Base-by-base conservation (phyloP, 1,139 yeast genomes). In the Kodamaea sp. region DNA sequence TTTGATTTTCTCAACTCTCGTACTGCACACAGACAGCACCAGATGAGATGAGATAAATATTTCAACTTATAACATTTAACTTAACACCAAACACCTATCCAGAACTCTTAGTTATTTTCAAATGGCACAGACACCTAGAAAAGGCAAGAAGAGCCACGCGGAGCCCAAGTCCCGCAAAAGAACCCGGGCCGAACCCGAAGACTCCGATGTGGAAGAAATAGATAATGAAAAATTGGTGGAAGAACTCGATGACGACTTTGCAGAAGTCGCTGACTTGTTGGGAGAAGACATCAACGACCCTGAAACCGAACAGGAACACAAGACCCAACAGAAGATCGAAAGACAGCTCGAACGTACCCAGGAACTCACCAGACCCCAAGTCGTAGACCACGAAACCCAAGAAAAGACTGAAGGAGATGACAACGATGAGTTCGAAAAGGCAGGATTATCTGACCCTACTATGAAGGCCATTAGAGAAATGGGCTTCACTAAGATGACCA, bases 401-500 rank as follows among this genome's bases (percentile, higher is more conserved):
- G 21, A 26, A 10, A 10, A 19, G 5, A 25, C 22, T 3, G 81
- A 76, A 27, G 59, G 53, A 18, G 45, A 42, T 15, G 59, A 52
- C 28, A 55, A 57, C 40, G 67, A 61, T 27, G 57, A 55, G 28
- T 76, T 90, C 41, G 76, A 76, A 26, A 58, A 67, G 27, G 70
- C 69, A 3, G 75, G 72, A n/a, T 73, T 90, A 27, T 86, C 96
- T 5, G 83, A 73, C 38, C 92, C 88, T 35, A 89, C 97, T 4
- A 57, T 80, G 55, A 78, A 80, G 53, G 94, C 96, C 22, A 82
- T 90, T 44, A 67, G 70, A 28, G 82, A 79, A 27, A 85, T 92
- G 96, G 97, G 96, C 1, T 90, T 90, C 65, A 70, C 77, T 13
- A 83, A 71, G 39, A 87, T 90, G 97, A 92, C 98, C 5, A 78